Evolutionary conservation across 495 filamentous ascomycete species (phyloP).

Genomic region (Aspergillus nanangensis): DNA sequence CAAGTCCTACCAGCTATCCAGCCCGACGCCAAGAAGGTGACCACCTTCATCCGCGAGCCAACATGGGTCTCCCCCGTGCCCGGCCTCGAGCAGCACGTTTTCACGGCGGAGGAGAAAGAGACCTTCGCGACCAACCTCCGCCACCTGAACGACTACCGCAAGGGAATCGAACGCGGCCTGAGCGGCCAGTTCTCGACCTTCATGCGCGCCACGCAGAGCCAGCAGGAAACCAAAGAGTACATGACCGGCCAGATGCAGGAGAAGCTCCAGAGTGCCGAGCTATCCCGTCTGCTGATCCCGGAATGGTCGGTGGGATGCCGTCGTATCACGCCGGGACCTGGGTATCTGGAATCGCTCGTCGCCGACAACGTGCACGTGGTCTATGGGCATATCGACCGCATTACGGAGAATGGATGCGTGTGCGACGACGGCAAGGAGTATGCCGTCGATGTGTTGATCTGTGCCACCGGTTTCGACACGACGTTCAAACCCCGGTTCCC

Average conservation of each 20-base stretch:
- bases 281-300: slow-evolving; percentile 18
- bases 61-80: slow-evolving; percentile 7
- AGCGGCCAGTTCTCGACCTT: slow-evolving; percentile 2
- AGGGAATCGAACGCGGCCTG: slow-evolving; percentile 5
- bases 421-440: slow-evolving; percentile 33
- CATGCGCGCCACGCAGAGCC: background rate
- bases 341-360: slow-evolving; percentile 33
- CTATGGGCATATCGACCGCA: slow-evolving; percentile 19
- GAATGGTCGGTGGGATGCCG: slow-evolving; percentile 36
- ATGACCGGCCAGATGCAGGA: slow-evolving; percentile 4
- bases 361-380: slow-evolving; percentile 32
- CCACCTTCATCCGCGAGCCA: slow-evolving; percentile 10
- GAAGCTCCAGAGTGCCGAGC: slow-evolving; percentile 4
- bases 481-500: slow-evolving; percentile 39
- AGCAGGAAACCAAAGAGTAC: background rate
- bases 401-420: slow-evolving; percentile 31
- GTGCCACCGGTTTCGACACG: slow-evolving; percentile 49
- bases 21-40: slow-evolving; percentile 23
- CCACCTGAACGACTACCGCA: slow-evolving; percentile 5
- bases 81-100: slow-evolving; percentile 19
- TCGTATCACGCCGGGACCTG: slow-evolving; percentile 34
- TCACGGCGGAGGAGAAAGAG: slow-evolving; percentile 27
- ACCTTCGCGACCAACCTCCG: slow-evolving; percentile 25
- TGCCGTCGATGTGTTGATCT: slow-evolving; percentile 28
- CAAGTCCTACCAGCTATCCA: slow-evolving; percentile 56